Evolutionary conservation across 1,284 basidiomycete species (phyloP).

Genomic region (Bondarzewia mesenterica): DNA sequence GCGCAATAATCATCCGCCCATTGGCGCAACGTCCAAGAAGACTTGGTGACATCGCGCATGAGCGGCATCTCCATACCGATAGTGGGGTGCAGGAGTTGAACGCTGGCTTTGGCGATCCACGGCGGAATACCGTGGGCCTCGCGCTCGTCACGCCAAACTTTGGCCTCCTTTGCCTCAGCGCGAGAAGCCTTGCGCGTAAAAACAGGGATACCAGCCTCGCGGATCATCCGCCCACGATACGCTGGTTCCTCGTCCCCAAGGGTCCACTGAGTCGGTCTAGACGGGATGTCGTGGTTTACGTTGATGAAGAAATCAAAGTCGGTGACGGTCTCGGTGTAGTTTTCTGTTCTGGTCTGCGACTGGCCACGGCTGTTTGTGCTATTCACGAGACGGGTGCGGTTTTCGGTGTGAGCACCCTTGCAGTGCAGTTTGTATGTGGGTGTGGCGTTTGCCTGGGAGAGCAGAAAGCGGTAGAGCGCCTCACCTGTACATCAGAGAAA

Average conservation of each 20-base stretch:
- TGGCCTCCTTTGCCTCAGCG: not conserved
- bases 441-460: constrained; percentile 40
- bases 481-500: constrained; percentile 53
- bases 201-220: constrained; percentile 31
- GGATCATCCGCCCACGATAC: constrained; percentile 47
- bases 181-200: constrained; percentile 15
- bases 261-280: constrained; percentile 35
- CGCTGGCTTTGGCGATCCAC: constrained; percentile 5
- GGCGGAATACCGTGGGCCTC: constrained; percentile 8
- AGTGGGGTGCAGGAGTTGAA: not conserved
- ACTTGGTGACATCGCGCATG: constrained; percentile 24
- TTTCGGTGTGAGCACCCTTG: constrained; percentile 52
- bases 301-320: constrained; percentile 45
- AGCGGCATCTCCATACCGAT: not conserved
- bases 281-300: constrained; percentile 33
- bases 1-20: constrained; percentile 70
- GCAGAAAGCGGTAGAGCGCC: constrained; percentile 65
- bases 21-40: constrained; percentile 46
- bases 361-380: constrained; percentile 27
- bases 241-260: constrained; percentile 41
- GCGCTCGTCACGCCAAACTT: constrained; percentile 1
- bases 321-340: constrained; percentile 44
- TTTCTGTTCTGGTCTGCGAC: constrained; percentile 25
- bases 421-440: constrained; percentile 46
- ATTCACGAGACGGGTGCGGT: constrained; percentile 39